Base-by-base conservation (phyloP, 768 basidiomycete species). In the Ramaria sp. region DNA sequence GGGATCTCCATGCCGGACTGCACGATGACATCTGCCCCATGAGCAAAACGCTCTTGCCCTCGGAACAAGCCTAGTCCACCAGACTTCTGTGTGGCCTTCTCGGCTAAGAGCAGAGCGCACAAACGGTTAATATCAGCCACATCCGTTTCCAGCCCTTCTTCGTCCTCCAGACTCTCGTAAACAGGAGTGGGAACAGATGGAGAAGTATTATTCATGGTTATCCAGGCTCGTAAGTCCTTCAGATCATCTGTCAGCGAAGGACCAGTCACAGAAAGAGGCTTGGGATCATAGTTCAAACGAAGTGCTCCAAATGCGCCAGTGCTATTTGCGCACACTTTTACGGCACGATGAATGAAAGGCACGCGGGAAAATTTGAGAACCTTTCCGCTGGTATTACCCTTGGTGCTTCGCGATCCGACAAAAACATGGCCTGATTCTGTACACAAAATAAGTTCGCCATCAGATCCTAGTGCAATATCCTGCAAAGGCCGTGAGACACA, bases 381-480 rank as follows among this genome's bases (percentile, higher is more conserved):
- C 34, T 37, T 37, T 37, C 4, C 34, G 34, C 34, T 37, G 9
- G 34, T 37, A 13, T 13, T 37, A 13, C 10, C 9, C 34, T 37
- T 47, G 51, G n/a, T 41, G 12, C 20, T 81, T 27, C 91, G 79
- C 19, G 82, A 76, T 22, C 93, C 86, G 22, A 94, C 77, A 65
- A 87, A 97, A 33, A 95, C 93, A 63, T 97, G 93, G 0, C 95
- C 95, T 4, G 95, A 94, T 60, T 88, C 83, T 1, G 95, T 98
- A 70, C 91, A 96, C 47, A 98, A 78, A 65, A 96, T 85, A 64
- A 96, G 80, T 15, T 86, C 81, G 4, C 93, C 91, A 61, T 96
- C 92, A 1, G 83, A 74, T 19, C 91, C 91, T 13, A 97, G 74
- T 0, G 91, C 92, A 9, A 95, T 87, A 63, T 98, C 95, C 84